A percentile compares a stretch with the other conserved stretches of the same genome.
Conservation (phyloP, 2,329 filamentous ascomycete genomes). For the Ciborinia camelliae region DNA sequence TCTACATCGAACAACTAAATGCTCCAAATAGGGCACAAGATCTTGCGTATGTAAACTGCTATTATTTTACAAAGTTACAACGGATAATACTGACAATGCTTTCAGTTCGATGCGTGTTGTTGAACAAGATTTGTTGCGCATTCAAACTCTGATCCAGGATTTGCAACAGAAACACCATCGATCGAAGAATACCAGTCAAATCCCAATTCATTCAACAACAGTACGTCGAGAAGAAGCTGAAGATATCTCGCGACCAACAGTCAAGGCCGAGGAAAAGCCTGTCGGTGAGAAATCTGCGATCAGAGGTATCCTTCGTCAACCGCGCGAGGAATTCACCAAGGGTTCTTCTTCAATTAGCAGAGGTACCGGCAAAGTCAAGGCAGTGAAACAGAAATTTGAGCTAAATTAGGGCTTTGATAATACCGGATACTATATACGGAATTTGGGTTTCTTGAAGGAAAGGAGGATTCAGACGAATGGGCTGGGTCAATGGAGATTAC, state of each 20-base stretch:
- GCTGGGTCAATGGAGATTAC: neutral
- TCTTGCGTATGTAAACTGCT: neutral
- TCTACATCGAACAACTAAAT: neutral
- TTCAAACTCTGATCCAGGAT: neutral
- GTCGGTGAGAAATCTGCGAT: too few species aligned
- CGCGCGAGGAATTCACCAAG: neutral
- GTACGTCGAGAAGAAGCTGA: neutral
- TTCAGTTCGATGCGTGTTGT: neutral
- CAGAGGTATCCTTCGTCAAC: neutral
- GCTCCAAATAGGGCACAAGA: neutral
- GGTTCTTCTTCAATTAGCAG: neutral
- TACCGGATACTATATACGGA: neutral
- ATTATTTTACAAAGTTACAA: rapidly evolving
- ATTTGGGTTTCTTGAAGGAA: neutral
- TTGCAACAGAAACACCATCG: neutral
- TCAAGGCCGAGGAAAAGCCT: neutral
- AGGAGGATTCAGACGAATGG: neutral
- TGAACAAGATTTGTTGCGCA: neutral
- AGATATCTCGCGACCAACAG: neutral
- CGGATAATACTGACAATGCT: neutral
- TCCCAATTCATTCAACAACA: neutral
- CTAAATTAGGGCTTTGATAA: neutral
- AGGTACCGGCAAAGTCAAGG: neutral
- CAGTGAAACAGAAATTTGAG: neutral
- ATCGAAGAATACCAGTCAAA: neutral